Base-by-base conservation (phyloP, 140 eudicot species). In the Senecio squalidus region DNA sequence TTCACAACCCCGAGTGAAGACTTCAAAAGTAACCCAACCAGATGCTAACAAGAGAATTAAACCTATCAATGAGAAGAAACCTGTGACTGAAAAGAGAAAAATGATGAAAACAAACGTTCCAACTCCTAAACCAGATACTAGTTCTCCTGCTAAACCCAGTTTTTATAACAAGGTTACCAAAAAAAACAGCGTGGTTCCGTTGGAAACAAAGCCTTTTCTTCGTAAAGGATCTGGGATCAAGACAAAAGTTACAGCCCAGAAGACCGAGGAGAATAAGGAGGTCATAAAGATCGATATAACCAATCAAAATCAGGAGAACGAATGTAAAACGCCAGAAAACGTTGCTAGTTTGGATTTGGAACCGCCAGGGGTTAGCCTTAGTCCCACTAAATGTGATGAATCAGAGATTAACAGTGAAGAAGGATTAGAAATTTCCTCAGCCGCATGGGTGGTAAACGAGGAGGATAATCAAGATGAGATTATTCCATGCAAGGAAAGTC, bases 161-260 rank as follows among this genome's bases (percentile, higher is more conserved):
- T 70, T 81, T 28, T 77, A 79, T 38, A 80, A 69, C 80, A 91
- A 83, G 80, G 90, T 81, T 30, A 81, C 96, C 9, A 91, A 58
- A 74, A 84, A 77, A 67, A 71, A 82, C 72, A 87, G 92, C 48
- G 96, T 92, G 51, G 98, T 92, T 59, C 98, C 98, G 25, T 50
- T 87, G 62, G 95, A 87, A 77, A 62, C 89, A 8, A 92, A 87
- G 77, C 89, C 98, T 30, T 80, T 82, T 74, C 82, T 77, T 27
- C 95, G 94, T 29, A 91, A 86, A 71, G 92, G 90, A 25, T 74
- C 98, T 45, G 65, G 83, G 58, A 48, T 40, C 57, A 86, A 72
- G 74, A 58, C 72, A 15, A 84, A 82, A 62, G 48, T 40, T 10
- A 61, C 72, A 22, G 36, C 80, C 29, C 60, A n/a, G 63, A 40